phyloP scores from a whole-genome alignment of 306 rosid species.

The Echinosophora koreensis region DNA sequence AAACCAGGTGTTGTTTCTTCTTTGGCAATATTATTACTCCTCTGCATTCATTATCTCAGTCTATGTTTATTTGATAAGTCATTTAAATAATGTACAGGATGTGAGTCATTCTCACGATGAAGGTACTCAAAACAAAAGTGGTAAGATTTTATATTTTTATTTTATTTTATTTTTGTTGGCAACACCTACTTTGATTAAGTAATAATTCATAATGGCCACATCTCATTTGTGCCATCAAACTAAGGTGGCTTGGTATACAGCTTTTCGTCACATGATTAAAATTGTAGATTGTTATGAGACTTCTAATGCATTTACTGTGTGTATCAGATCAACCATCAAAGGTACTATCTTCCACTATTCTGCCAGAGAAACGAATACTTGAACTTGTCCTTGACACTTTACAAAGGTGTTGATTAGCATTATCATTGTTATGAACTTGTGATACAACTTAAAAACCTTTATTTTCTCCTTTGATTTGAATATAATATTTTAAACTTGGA shows the following conservation, averaged over 20 bases:
- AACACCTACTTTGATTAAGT: neutral
- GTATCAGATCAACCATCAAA: slow-evolving; percentile 54
- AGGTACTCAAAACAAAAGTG: slow-evolving; percentile 46
- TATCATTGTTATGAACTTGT: neutral
- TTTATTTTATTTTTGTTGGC: too few species aligned
- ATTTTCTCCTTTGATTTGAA: neutral
- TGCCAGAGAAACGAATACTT: slow-evolving; percentile 67
- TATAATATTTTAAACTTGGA: neutral
- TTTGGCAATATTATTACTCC: slow-evolving; percentile 8
- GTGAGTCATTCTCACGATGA: slow-evolving; percentile 36
- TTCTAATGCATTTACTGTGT: slow-evolving; percentile 23
- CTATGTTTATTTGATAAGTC: neutral
- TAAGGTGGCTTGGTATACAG: slow-evolving; percentile 8
- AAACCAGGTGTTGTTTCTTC: slow-evolving; percentile 36
- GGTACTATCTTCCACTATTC: slow-evolving; percentile 38
- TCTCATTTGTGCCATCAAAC: slow-evolving; percentile 6
- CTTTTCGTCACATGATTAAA: slow-evolving; percentile 26
- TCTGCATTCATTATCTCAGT: neutral
- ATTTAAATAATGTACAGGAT: slow-evolving; percentile 51
- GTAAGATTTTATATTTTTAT: neutral
- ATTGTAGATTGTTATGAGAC: neutral
- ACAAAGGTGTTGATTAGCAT: slow-evolving; percentile 59
- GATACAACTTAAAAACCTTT: neutral
- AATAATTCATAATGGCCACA: slow-evolving; percentile 1
- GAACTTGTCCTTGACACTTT: slow-evolving; percentile 69